Percentiles rank a stretch among this genome's conserved stretches.
Evolutionary conservation across 1,139 yeast species (phyloP).

Genomic region (Waltiozyma sp.): DNA sequence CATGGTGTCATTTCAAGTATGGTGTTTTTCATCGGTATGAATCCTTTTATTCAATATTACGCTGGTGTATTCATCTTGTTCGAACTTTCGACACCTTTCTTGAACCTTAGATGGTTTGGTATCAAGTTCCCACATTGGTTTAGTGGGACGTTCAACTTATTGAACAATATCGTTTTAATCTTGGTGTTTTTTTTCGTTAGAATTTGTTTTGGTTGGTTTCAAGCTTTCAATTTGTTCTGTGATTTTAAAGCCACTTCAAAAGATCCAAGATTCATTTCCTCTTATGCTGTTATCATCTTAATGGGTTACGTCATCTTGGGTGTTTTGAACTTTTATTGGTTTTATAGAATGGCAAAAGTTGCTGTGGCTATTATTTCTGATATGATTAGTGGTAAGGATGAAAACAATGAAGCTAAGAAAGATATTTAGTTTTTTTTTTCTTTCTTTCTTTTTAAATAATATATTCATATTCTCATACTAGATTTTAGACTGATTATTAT

Average conservation of each 20-base stretch:
- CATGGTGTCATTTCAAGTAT: constrained; percentile 79
- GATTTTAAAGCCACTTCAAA: constrained; percentile 36
- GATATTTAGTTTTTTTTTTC: constrained; percentile 11
- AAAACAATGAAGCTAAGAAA: constrained; percentile 16
- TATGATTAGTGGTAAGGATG: constrained; percentile 14
- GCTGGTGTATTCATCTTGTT: constrained; percentile 77
- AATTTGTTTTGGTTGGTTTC: constrained; percentile 82
- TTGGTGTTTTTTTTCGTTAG: constrained; percentile 65
- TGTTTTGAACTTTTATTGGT: constrained; percentile 65
- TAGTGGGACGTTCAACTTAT: constrained; percentile 36
- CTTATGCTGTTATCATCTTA: constrained; percentile 41
- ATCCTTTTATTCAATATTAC: constrained; percentile 76
- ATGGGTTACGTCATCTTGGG: constrained; percentile 56
- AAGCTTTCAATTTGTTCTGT: constrained; percentile 40
- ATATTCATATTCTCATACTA: too few species aligned
- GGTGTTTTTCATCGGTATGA: constrained; percentile 54
- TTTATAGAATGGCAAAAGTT: constrained; percentile 69
- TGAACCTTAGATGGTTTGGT: constrained; percentile 87
- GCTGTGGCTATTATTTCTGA: constrained; percentile 31
- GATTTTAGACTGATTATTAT: not conserved
- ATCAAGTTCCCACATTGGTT: constrained; percentile 56
- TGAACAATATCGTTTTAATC: constrained; percentile 66
- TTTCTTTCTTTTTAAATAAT: too few species aligned
- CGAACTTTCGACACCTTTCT: constrained; percentile 88
- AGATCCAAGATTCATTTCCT: constrained; percentile 32